Evolutionary conservation across 2,329 filamentous ascomycete genomes (phyloP).

Genomic region (Aspergillus hortae): DNA sequence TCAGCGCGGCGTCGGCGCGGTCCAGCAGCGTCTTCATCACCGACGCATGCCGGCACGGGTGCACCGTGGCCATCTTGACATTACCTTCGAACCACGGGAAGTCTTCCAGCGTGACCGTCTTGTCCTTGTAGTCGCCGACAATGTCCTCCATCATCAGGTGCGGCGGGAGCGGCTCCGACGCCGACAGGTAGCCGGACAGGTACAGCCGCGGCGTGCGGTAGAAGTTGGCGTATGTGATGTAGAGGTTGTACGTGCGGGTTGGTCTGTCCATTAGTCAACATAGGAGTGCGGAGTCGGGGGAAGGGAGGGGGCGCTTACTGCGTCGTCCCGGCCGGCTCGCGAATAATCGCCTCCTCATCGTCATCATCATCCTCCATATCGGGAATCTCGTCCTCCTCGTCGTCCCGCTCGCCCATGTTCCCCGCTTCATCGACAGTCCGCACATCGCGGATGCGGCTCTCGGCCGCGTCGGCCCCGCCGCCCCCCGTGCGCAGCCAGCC

Average conservation of each 20-base stretch:
- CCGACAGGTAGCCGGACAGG: slow-evolving; percentile 80
- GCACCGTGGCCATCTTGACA: slow-evolving; percentile 94
- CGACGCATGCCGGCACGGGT: slow-evolving; percentile 93
- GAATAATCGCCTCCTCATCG: slow-evolving; percentile 90
- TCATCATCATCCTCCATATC: slow-evolving; percentile 98
- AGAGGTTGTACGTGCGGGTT: slow-evolving; percentile 91
- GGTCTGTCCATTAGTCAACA: slow-evolving; percentile 52
- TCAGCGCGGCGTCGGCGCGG: slow-evolving; percentile 87
- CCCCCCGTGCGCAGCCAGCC: slow-evolving; percentile 91
- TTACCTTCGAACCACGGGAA: slow-evolving; percentile 91
- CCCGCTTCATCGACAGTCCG: slow-evolving; percentile 85
- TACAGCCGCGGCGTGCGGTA: slow-evolving; percentile 95
- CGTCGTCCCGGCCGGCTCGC: slow-evolving; percentile 59
- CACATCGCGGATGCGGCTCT: slow-evolving; percentile 74
- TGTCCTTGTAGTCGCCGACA: slow-evolving; percentile 94
- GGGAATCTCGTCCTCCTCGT: slow-evolving; percentile 74
- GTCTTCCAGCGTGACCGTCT: slow-evolving; percentile 96
- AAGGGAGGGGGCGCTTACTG: slow-evolving; percentile 45
- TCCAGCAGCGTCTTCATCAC: slow-evolving; percentile 98
- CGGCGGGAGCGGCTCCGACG: slow-evolving; percentile 76
- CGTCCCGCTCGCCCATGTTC: slow-evolving; percentile 72
- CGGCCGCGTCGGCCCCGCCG: slow-evolving; percentile 57
- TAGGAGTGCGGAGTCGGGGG: neutral
- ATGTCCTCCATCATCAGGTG: slow-evolving; percentile 95
- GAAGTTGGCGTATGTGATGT: slow-evolving; percentile 96